Conservation (phyloP, 1,139 yeast genomes). For the Schizosaccharomyces versatilis region DNA sequence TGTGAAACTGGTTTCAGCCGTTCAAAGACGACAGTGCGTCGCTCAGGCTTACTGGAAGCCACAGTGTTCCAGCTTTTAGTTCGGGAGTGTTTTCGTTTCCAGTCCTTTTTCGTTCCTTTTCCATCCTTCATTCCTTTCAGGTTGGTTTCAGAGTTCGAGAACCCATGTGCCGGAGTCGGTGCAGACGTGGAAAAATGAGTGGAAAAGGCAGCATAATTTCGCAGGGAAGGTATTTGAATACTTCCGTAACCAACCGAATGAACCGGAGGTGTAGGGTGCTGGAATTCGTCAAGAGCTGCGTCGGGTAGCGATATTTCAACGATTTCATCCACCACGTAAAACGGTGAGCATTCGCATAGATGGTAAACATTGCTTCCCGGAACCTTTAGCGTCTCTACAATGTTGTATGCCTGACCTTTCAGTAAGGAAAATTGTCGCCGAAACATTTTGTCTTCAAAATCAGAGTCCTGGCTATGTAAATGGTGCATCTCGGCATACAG, state of each 20-base stretch:
- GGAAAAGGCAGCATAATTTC: no score
- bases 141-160: background rate
- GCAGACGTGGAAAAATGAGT: no score
- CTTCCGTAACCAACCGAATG: no score
- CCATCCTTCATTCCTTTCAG: no score
- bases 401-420: constrained; percentile 62
- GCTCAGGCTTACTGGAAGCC: background rate
- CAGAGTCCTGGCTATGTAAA: constrained; percentile 34
- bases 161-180: no score
- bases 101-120: no score
- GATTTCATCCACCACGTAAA: constrained; percentile 36
- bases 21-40: background rate
- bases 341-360: constrained; percentile 35
- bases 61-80: no score
- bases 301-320: background rate
- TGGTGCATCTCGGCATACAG: constrained; percentile 28
- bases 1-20: background rate
- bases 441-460: constrained; percentile 48
- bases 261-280: background rate
- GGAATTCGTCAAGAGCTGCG: background rate
- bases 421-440: constrained; percentile 44
- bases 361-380: constrained; percentile 47
- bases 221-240: no score
- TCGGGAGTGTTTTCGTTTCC: no score
- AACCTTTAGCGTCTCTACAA: constrained; percentile 39